These are phyloP conservation scores for Oryza australiensis DNA, from an alignment of 176 grass and related monocot species.

Conservation along the genomic window DNA sequence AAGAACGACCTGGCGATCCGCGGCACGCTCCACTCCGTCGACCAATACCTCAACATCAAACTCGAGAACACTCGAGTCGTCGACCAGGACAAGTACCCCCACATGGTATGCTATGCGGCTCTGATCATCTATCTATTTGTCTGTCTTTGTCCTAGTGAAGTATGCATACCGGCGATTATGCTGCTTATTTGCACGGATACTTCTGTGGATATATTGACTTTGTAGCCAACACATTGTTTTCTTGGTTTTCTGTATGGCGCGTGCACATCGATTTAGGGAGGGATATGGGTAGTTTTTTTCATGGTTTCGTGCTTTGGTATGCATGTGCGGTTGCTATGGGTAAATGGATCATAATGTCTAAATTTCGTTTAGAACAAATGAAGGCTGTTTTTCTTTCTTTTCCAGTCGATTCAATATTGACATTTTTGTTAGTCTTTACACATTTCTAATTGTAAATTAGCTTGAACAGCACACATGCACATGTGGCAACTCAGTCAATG, in stretches of 20 bases:
- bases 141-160: neutral
- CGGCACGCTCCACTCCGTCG: conserved; percentile 88
- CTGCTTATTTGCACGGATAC: neutral
- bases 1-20: conserved; percentile 95
- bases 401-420: neutral
- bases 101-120: conserved; percentile 58
- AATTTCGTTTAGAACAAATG: neutral
- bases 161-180: neutral
- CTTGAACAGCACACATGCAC: neutral
- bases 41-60: conserved; percentile 99
- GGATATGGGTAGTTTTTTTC: no score
- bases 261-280: neutral
- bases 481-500: neutral
- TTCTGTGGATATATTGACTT: neutral
- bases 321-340: neutral
- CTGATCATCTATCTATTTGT: neutral
- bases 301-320: neutral
- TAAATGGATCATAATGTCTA: neutral
- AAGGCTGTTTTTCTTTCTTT: neutral
- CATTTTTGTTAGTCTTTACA: neutral
- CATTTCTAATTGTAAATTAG: neutral
- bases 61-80: conserved; percentile 92
- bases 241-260: neutral
- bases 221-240: no score
- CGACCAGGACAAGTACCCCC: conserved; percentile 88